A percentile compares a stretch with the other conserved stretches of the same genome.
Evolutionary conservation across 768 basidiomycete genomes (phyloP).

Genomic region (Austroboletus eburneus): DNA sequence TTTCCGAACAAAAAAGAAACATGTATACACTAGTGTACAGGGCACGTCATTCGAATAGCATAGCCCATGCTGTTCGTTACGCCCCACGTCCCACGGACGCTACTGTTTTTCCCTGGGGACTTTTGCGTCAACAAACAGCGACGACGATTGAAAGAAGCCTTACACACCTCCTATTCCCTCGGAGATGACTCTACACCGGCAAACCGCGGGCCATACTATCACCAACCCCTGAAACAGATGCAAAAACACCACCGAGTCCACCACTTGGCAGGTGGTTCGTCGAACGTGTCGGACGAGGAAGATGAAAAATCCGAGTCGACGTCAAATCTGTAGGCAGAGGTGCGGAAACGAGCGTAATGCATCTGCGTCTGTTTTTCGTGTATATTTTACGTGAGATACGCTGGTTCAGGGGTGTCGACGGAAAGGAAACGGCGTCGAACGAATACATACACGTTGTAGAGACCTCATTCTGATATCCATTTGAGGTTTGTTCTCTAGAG

Average conservation of each 20-base stretch:
- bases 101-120: neutral
- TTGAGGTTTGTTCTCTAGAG: neutral
- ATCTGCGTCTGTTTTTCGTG: neutral
- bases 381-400: neutral
- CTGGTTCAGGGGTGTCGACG: neutral
- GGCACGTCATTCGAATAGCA: neutral
- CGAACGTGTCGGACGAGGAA: conserved; percentile 21
- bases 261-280: conserved; percentile 19
- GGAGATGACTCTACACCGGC: conserved; percentile 8
- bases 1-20: neutral
- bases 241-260: conserved; percentile 15
- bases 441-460: conserved; percentile 9
- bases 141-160: no score
- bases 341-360: conserved; percentile 1
- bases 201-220: conserved; percentile 1
- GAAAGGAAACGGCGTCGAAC: neutral
- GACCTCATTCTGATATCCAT: conserved; percentile 10
- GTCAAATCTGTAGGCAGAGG: conserved; percentile 18
- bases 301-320: conserved; percentile 25
- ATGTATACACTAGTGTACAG: conserved; percentile 1
- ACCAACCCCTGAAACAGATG: conserved; percentile 26
- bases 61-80: no score
- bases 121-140: neutral
- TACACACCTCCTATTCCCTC: conserved; percentile 6
- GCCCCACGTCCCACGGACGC: neutral